phyloP scores from a whole-genome alignment of 75 land plant species.

The Isoetes taiwanensis region DNA sequence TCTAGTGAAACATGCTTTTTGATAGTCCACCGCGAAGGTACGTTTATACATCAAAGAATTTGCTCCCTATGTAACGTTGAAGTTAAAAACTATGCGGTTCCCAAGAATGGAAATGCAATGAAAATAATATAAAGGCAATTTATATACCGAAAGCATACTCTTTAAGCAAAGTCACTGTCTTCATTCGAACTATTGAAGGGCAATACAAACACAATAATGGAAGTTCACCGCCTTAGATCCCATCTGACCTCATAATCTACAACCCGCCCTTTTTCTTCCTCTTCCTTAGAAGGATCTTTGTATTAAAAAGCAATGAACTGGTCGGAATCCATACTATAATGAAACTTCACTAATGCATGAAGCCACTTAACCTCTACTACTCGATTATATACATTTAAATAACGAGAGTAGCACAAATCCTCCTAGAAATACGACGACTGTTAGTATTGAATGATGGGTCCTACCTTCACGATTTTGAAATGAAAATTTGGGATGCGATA shows the following conservation, averaged over 20 bases:
- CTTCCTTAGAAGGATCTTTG: not conserved
- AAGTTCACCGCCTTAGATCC: slow-evolving; percentile 16
- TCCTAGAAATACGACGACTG: slow-evolving; percentile 8
- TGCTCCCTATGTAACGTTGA: slow-evolving; percentile 13
- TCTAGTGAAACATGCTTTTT: slow-evolving; percentile 17
- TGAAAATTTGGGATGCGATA: too few relatives aligned
- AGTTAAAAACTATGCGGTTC: too few relatives aligned
- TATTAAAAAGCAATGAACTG: too few relatives aligned
- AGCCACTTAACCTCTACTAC: slow-evolving; percentile 11
- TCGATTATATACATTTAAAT: slow-evolving; percentile 19
- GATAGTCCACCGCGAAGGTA: slow-evolving; percentile 23
- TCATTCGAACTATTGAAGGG: slow-evolving; percentile 10
- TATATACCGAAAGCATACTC: too few relatives aligned
- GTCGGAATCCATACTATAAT: too few relatives aligned
- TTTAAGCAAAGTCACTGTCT: slow-evolving; percentile 15
- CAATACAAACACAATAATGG: slow-evolving; percentile 20
- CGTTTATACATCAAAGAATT: slow-evolving; percentile 17
- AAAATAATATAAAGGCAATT: too few relatives aligned
- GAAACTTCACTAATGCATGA: too few relatives aligned
- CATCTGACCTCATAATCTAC: slow-evolving; percentile 19
- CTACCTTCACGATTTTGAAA: too few relatives aligned
- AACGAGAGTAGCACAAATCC: slow-evolving; percentile 16
- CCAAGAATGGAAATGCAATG: too few relatives aligned
- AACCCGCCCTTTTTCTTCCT: not conserved
- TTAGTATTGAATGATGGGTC: too few relatives aligned